Evolutionary conservation across 1,284 basidiomycete species (phyloP), one percentile per base, ranked within the genome.

Genomic region (Volvariella volvacea): DNA sequence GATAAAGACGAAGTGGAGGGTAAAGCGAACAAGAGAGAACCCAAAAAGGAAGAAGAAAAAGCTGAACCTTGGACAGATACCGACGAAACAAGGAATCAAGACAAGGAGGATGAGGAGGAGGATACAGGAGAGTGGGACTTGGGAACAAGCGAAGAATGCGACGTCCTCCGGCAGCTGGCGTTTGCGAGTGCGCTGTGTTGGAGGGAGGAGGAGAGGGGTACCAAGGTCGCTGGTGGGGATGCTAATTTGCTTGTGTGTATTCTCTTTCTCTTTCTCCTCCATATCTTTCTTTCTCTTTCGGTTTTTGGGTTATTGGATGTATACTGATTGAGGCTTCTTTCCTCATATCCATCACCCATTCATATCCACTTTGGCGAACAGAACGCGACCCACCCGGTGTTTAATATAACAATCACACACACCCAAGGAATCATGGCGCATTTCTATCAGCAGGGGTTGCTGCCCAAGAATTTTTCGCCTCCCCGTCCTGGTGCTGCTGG

Each of bases 331-430:
- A 31, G 20, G 25, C 12, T 28, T 28, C 6, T 30, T 30, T 34
- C 15, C 43, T n/a, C 30, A 22, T 17, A 41, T n/a, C n/a, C n/a
- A n/a, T n/a, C n/a, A n/a, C n/a, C n/a, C n/a, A n/a, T n/a, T n/a
- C n/a, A n/a, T n/a, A n/a, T n/a, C n/a, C n/a, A n/a, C n/a, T n/a
- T n/a, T n/a, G n/a, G n/a, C n/a, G n/a, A n/a, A n/a, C 52, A 92
- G 88, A 95, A 94, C 55, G 88, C 90, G 1, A 91, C 88, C 0
- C 88, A 92, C 53, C 91, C 92, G 0, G 55, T 94, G n/a, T 88
- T 92, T 62, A 92, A 92, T 54, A 62, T 94, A 36, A 85, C 88
- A 0, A 74, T 83, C 4, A 82, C 86, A 0, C 82, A 91, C 54
- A 67, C 82, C 1, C 77, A 87, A 53, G 75, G 65, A 0, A 77